These are phyloP conservation scores for Musa balbisiana DNA, from an alignment of 202 grass and related monocot species.

Conservation along the genomic window DNA sequence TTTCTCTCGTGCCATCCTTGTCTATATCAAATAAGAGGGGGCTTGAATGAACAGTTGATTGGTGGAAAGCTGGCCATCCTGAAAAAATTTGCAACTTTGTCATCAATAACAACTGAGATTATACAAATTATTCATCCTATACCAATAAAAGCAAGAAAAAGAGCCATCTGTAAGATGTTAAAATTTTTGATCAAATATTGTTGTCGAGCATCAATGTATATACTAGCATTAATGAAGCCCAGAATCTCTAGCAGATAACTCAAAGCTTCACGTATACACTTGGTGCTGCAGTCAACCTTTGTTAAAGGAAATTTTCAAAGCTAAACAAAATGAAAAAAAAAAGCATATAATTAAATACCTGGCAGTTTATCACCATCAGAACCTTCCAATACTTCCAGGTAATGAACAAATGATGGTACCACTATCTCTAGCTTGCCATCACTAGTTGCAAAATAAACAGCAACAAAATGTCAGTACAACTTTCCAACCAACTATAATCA, in stretches of 20 bases:
- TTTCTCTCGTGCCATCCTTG: conserved; percentile 86
- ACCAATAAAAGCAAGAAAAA: too few relatives aligned
- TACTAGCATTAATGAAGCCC: too few relatives aligned
- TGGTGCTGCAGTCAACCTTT: too few relatives aligned
- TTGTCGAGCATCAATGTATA: too few relatives aligned
- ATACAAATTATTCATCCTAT: too few relatives aligned
- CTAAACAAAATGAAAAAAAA: not conserved
- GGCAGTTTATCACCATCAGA: conserved; percentile 93
- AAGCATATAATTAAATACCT: conserved; percentile 30
- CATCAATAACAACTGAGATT: not conserved
- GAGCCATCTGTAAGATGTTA: not conserved
- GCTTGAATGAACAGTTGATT: conserved; percentile 85
- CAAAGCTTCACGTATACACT: too few relatives aligned
- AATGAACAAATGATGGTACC: conserved; percentile 93
- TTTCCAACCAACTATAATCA: not conserved
- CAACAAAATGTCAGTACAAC: not conserved
- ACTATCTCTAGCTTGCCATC: conserved; percentile 92
- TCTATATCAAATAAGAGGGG: conserved; percentile 85
- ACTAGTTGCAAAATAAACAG: conserved; percentile 25
- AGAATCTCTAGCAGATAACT: too few relatives aligned
- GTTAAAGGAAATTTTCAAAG: too few relatives aligned
- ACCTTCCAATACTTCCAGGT: conserved; percentile 94
- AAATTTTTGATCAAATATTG: not conserved
- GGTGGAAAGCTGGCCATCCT: conserved; percentile 97
- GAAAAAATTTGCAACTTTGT: conserved; percentile 8